These are phyloP conservation scores for Phytophthora megakarya DNA, from an alignment of 352 stramenopile genomes.

Conservation along the genomic window DNA sequence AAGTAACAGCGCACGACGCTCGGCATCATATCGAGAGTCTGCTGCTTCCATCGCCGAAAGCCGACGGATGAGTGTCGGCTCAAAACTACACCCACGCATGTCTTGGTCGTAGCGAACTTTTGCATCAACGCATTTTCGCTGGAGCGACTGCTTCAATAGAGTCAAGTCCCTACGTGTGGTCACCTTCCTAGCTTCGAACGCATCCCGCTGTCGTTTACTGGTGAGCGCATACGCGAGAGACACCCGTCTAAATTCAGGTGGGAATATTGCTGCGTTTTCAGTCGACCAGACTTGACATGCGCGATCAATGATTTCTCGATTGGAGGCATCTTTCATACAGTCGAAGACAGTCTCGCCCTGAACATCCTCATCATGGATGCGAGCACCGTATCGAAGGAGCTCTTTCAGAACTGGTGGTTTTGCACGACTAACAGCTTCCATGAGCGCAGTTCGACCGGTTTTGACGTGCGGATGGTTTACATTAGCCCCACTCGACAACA, in stretches of 20 bases:
- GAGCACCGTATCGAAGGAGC: conserved; percentile 68
- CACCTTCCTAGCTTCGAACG: conserved; percentile 18
- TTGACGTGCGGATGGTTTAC: conserved; percentile 62
- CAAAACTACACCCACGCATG: conserved; percentile 34
- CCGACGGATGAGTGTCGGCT: conserved; percentile 47
- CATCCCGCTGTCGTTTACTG: conserved; percentile 39
- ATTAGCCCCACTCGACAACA: conserved; percentile 49
- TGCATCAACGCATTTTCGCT: conserved; percentile 48
- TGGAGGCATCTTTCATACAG: conserved; percentile 38
- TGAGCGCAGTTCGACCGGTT: conserved; percentile 59
- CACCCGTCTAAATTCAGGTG: conserved; percentile 46
- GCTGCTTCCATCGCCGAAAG: conserved; percentile 42
- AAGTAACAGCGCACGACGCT: conserved; percentile 34
- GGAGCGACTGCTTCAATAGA: conserved; percentile 34
- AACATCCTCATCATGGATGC: conserved; percentile 43
- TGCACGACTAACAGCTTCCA: conserved; percentile 58
- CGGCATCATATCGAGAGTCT: conserved; percentile 42
- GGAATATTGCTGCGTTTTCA: conserved; percentile 51
- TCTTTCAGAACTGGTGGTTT: conserved; percentile 49
- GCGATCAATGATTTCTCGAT: conserved; percentile 38
- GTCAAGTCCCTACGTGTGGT: conserved; percentile 38
- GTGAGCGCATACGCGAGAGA: conserved; percentile 46
- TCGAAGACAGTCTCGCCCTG: conserved; percentile 59
- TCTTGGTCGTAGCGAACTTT: conserved; percentile 63
- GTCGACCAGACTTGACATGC: conserved; percentile 46